Evolutionary conservation across 495 filamentous ascomycete genomes (phyloP).

Genomic region (Aspergillus mulundensis): DNA sequence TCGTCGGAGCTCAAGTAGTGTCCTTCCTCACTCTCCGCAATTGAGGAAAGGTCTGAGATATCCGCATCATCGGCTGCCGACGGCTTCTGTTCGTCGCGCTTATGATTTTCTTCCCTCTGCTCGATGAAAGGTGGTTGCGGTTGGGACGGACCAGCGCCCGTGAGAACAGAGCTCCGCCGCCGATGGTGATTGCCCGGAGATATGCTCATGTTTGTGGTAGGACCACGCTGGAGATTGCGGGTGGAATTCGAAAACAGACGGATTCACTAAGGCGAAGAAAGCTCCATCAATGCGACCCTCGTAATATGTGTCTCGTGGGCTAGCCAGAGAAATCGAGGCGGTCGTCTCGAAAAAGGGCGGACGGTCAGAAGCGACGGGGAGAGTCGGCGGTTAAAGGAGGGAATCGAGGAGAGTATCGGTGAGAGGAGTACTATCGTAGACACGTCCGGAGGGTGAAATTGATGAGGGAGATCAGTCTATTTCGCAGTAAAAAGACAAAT

Average conservation of each 20-base stretch:
- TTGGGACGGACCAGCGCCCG: slow-evolving; percentile 32
- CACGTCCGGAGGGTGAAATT: not conserved
- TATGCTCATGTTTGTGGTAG: slow-evolving; percentile 15
- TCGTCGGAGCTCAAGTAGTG: slow-evolving; percentile 60
- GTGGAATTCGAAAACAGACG: not conserved
- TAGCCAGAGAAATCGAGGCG: not conserved
- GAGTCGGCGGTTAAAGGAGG: slow-evolving; percentile 9
- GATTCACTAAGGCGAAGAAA: slow-evolving; percentile 11
- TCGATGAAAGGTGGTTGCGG: slow-evolving; percentile 41
- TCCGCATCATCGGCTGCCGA: slow-evolving; percentile 40
- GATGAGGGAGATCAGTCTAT: not conserved
- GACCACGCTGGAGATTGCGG: slow-evolving; percentile 25
- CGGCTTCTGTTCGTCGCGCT: slow-evolving; percentile 35
- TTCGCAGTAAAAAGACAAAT: not conserved
- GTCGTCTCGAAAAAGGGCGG: not conserved
- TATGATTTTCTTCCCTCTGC: slow-evolving; percentile 36
- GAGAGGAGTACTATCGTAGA: slow-evolving; percentile 6
- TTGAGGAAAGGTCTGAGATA: slow-evolving; percentile 46
- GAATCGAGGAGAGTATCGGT: slow-evolving; percentile 14
- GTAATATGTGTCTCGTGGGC: not conserved
- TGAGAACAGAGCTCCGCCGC: slow-evolving; percentile 56
- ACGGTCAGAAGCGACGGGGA: not conserved
- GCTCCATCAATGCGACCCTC: slow-evolving; percentile 21
- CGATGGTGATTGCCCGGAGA: slow-evolving; percentile 47
- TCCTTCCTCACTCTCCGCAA: slow-evolving; percentile 54